A percentile compares a stretch with the other conserved stretches of the same genome.
Evolutionary conservation across 108 stramenopile species (phyloP).

Genomic region (Bacterosira constricta): DNA sequence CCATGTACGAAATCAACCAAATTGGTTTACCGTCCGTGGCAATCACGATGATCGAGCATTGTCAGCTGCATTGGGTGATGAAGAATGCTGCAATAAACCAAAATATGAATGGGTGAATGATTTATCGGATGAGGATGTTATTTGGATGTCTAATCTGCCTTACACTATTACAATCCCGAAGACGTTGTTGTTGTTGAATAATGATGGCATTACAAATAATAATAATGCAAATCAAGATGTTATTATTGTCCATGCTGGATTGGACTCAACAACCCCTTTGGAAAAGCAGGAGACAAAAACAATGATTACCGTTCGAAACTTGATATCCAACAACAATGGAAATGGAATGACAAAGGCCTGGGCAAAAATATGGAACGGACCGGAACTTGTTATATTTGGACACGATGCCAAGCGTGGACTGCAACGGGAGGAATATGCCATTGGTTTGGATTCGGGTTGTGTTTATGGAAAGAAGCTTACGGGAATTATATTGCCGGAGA

Average conservation of each 20-base stretch:
- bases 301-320: conserved; percentile 65
- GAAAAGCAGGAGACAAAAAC: conserved; percentile 48
- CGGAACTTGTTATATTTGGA: conserved; percentile 83
- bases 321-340: no score
- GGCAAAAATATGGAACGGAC: conserved; percentile 71
- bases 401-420: conserved; percentile 90
- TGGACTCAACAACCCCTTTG: conserved; percentile 49
- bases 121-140: conserved; percentile 68
- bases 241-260: conserved; percentile 75
- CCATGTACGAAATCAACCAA: conserved; percentile 50
- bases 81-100: conserved; percentile 29
- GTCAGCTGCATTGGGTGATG: conserved; percentile 69
- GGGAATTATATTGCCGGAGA: conserved; percentile 76
- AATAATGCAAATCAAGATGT: conserved; percentile 28
- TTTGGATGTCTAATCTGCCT: conserved; percentile 75
- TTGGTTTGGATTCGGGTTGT: conserved; percentile 91
- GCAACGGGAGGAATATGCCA: conserved; percentile 65
- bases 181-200: neutral
- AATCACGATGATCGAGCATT: conserved; percentile 90
- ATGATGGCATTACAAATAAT: conserved; percentile 4
- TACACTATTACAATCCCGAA: conserved; percentile 69
- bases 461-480: conserved; percentile 85
- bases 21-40: conserved; percentile 79
- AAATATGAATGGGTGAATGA: conserved; percentile 60
- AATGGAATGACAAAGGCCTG: conserved; percentile 25